Percentiles rank a stretch among this genome's conserved stretches.
Evolutionary conservation across 2,329 filamentous ascomycete genomes (phyloP).

Genomic region (Aspergillus melleus): DNA sequence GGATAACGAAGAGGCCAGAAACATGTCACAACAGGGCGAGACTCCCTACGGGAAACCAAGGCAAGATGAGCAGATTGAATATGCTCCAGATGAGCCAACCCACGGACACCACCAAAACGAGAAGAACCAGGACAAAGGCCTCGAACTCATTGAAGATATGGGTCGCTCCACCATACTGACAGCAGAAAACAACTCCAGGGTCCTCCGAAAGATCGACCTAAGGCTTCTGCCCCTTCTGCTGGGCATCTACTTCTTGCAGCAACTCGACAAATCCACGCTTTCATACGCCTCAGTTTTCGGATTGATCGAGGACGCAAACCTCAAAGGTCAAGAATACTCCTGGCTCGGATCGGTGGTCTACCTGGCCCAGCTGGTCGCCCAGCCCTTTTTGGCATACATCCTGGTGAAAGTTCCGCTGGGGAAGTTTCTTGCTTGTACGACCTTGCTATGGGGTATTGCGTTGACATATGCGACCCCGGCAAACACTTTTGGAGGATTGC

Average conservation of each 20-base stretch:
- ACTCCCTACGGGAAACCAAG: slow-evolving; percentile 14
- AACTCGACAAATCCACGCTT: slow-evolving; percentile 63
- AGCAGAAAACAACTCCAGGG: slow-evolving; percentile 53
- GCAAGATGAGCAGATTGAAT: slow-evolving; percentile 30
- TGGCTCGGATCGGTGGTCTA: slow-evolving; percentile 56
- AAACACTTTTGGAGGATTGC: slow-evolving; percentile 50
- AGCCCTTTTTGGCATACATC: slow-evolving; percentile 54
- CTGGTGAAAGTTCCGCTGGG: slow-evolving; percentile 62
- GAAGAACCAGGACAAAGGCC: slow-evolving; percentile 47
- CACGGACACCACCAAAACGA: not conserved
- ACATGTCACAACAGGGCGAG: slow-evolving; percentile 22
- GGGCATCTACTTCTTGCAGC: slow-evolving; percentile 63
- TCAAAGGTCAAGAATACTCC: slow-evolving; percentile 57
- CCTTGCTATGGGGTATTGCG: slow-evolving; percentile 54
- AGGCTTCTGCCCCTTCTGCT: slow-evolving; percentile 57
- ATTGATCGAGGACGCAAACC: slow-evolving; percentile 57
- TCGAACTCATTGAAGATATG: slow-evolving; percentile 49
- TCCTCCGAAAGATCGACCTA: slow-evolving; percentile 54
- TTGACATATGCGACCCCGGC: slow-evolving; percentile 55
- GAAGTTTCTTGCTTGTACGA: slow-evolving; percentile 57
- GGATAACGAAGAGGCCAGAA: slow-evolving; percentile 5
- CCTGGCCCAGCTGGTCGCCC: slow-evolving; percentile 55
- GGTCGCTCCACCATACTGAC: slow-evolving; percentile 51
- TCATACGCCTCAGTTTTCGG: slow-evolving; percentile 65
- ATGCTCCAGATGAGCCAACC: slow-evolving; percentile 16